These are phyloP conservation scores for Nicotiana tomentosiformis DNA, from an alignment of 257 asterid species.

Conservation along the genomic window DNA sequence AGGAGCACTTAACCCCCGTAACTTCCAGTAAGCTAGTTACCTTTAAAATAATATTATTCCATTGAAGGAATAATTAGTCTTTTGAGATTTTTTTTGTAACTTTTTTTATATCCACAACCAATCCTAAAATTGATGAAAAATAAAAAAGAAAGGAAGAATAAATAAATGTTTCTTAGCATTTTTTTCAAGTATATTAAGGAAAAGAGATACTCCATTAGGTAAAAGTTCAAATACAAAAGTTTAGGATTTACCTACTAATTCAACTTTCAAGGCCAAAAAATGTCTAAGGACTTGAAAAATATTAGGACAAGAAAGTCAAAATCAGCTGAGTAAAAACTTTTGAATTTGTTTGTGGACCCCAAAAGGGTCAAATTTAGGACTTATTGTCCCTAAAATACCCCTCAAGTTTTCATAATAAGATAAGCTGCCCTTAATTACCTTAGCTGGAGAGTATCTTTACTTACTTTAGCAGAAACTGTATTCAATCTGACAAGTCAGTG, in stretches of 20 bases:
- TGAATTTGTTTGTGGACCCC: not conserved
- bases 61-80: not conserved
- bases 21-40: not conserved
- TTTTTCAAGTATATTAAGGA: not conserved
- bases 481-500: conserved; percentile 90
- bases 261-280: not conserved
- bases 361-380: not conserved
- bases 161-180: not conserved
- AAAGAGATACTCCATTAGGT: not conserved
- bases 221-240: not conserved
- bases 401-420: not conserved
- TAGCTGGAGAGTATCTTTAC: conserved; percentile 18
- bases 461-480: conserved; percentile 5
- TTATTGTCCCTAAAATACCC: conserved; percentile 1
- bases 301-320: not conserved
- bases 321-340: not conserved
- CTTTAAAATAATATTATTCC: not conserved
- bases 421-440: not conserved
- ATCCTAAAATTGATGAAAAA: not conserved
- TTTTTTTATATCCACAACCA: not conserved
- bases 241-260: not conserved
- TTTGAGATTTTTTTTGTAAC: not conserved
- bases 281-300: not conserved
- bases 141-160: not conserved
- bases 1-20: no score